These are phyloP conservation scores for Mycena kentingensis DNA, from an alignment of 768 basidiomycete species.

Conservation along the genomic window DNA sequence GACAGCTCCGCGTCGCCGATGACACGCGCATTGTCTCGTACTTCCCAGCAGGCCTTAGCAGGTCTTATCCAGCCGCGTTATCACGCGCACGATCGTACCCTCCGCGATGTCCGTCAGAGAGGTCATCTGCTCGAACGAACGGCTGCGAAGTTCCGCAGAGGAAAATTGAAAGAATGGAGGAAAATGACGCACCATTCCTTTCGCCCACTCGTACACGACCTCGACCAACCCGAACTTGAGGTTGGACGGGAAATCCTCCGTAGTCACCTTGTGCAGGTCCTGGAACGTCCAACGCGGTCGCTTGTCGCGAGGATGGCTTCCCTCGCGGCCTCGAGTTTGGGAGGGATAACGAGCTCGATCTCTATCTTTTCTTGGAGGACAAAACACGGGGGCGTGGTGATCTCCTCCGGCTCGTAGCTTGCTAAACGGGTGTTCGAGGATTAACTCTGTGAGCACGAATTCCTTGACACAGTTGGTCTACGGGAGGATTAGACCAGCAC, in stretches of 20 bases:
- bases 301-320: slow-evolving; percentile 77
- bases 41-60: slow-evolving; percentile 97
- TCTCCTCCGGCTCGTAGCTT: slow-evolving; percentile 90
- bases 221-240: slow-evolving; percentile 93
- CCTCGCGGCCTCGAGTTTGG: slow-evolving; percentile 77
- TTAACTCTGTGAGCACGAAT: slow-evolving; percentile 93
- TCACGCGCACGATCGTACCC: slow-evolving; percentile 95
- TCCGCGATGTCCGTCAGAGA: slow-evolving; percentile 91
- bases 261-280: slow-evolving; percentile 73
- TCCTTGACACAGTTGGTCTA: slow-evolving; percentile 99
- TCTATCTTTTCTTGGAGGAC: slow-evolving; percentile 99
- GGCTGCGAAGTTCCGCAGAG: slow-evolving; percentile 54
- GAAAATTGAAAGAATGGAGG: not conserved
- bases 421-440: slow-evolving; percentile 95
- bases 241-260: slow-evolving; percentile 73
- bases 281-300: slow-evolving; percentile 81
- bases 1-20: slow-evolving; percentile 95
- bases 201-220: slow-evolving; percentile 99
- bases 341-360: slow-evolving; percentile 77
- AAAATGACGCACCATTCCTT: slow-evolving; percentile 81
- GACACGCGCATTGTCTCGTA: slow-evolving; percentile 93
- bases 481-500: slow-evolving; percentile 6
- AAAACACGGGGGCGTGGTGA: slow-evolving; percentile 92
- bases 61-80: slow-evolving; percentile 94
- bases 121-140: slow-evolving; percentile 95